Evolutionary conservation across 2,329 filamentous ascomycete species (phyloP).

Genomic region (Xylaria sp.): DNA sequence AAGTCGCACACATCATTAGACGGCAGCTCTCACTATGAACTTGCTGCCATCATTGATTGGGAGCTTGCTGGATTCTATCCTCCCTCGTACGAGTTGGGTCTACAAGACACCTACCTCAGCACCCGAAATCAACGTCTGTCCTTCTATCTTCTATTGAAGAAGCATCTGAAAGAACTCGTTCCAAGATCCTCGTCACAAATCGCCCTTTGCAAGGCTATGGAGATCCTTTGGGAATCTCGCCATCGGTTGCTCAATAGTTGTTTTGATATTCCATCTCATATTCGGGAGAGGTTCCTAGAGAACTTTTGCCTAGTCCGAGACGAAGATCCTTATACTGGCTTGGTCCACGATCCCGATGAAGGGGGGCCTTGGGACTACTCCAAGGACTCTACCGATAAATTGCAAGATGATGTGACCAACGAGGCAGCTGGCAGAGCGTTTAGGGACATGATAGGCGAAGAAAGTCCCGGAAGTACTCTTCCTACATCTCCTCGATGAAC

Average conservation of each 20-base stretch:
- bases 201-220: slow-evolving; percentile 35
- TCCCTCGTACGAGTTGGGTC: slow-evolving; percentile 36
- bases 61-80: slow-evolving; percentile 43
- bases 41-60: slow-evolving; percentile 42
- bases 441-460: background rate
- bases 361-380: slow-evolving; percentile 10
- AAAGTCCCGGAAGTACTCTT: background rate
- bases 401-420: slow-evolving; percentile 21
- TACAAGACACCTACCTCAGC: slow-evolving; percentile 40
- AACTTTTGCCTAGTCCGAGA: background rate
- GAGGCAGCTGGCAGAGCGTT: slow-evolving; percentile 12
- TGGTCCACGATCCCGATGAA: slow-evolving; percentile 2
- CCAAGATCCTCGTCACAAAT: slow-evolving; percentile 33
- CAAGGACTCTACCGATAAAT: slow-evolving; percentile 7
- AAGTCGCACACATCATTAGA: slow-evolving; percentile 8
- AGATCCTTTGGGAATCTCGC: slow-evolving; percentile 39
- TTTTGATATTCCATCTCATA: slow-evolving; percentile 37
- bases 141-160: slow-evolving; percentile 36
- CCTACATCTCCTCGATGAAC: background rate
- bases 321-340: slow-evolving; percentile 25
- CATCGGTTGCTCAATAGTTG: slow-evolving; percentile 30
- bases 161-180: slow-evolving; percentile 6
- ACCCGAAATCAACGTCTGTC: slow-evolving; percentile 35
- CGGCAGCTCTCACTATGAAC: slow-evolving; percentile 29
- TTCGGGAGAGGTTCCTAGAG: slow-evolving; percentile 35